These are phyloP conservation scores for Camellia granthamiana DNA, from an alignment of 148 eudicot species.

Conservation along the genomic window DNA sequence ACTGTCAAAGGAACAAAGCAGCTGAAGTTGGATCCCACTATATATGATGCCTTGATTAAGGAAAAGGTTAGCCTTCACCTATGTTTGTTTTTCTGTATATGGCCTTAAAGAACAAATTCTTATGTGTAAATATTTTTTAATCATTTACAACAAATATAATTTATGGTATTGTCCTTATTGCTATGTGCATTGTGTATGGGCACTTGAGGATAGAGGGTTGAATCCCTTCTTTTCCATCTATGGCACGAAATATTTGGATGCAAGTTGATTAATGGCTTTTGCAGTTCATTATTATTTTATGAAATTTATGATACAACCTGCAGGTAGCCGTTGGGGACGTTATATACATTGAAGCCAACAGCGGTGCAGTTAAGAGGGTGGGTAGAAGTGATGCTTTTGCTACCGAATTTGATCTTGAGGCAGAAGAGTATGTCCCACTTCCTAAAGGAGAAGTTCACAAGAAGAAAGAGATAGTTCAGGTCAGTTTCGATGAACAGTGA, in stretches of 20 bases:
- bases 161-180: neutral
- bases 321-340: conserved; percentile 99
- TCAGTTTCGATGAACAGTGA: conserved; percentile 22
- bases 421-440: conserved; percentile 98
- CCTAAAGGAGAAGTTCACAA: conserved; percentile 99
- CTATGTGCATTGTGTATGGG: neutral
- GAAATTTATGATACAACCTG: conserved; percentile 10
- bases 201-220: conserved; percentile 11
- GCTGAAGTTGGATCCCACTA: conserved; percentile 92
- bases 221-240: neutral
- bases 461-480: conserved; percentile 99
- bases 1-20: conserved; percentile 97
- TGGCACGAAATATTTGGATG: neutral
- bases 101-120: neutral
- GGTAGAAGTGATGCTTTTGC: conserved; percentile 99
- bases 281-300: neutral
- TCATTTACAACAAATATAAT: neutral
- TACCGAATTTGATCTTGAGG: conserved; percentile 98
- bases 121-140: neutral
- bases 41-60: conserved; percentile 93
- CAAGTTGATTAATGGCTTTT: neutral
- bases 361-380: conserved; percentile 97
- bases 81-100: conserved; percentile 2
- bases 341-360: conserved; percentile 91
- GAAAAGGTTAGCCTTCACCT: conserved; percentile 59